Evolutionary conservation across 2,329 filamentous ascomycete species (phyloP).

Genomic region (Verruconis gallopava): DNA sequence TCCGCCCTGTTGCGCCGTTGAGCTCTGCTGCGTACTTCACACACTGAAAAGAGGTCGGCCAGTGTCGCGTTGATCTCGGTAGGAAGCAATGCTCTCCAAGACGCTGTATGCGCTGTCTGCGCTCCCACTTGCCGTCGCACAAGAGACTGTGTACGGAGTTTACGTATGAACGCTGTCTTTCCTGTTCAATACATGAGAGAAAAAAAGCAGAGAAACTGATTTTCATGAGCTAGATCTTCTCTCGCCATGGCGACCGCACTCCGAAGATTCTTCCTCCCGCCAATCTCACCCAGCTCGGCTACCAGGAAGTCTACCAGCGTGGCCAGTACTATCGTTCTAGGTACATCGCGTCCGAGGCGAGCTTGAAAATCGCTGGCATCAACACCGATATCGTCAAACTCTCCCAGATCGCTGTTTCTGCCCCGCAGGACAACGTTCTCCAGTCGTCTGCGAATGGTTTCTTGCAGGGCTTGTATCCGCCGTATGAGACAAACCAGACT

Average conservation of each 20-base stretch:
- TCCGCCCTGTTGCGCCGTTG: too few relatives aligned
- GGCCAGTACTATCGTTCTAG: slow-evolving; percentile 64
- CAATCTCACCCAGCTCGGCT: slow-evolving; percentile 66
- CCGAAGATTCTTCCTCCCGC: slow-evolving; percentile 61
- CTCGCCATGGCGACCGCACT: slow-evolving; percentile 80
- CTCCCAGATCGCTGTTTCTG: slow-evolving; percentile 57
- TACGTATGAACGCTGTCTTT: too few relatives aligned
- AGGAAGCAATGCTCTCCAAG: too few relatives aligned
- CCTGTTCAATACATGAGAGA: background rate
- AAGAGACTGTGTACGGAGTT: slow-evolving; percentile 8
- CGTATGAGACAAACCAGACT: slow-evolving; percentile 45
- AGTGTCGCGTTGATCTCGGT: too few relatives aligned
- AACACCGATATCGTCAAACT: slow-evolving; percentile 52
- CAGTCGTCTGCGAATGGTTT: slow-evolving; percentile 71
- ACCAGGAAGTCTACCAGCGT: slow-evolving; percentile 57
- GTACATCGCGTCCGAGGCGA: slow-evolving; percentile 53
- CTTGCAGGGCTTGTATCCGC: slow-evolving; percentile 77
- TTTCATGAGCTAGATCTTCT: slow-evolving; percentile 76
- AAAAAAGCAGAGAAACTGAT: background rate
- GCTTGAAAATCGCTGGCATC: slow-evolving; percentile 51
- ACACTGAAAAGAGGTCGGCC: too few relatives aligned
- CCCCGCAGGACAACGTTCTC: slow-evolving; percentile 64
- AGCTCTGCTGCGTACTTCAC: too few relatives aligned
- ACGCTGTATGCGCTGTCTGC: slow-evolving; percentile 30
- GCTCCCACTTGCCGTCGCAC: slow-evolving; percentile 23